Evolutionary conservation across 768 basidiomycete genomes (phyloP).

Genomic region (Tulasnella sp.): DNA sequence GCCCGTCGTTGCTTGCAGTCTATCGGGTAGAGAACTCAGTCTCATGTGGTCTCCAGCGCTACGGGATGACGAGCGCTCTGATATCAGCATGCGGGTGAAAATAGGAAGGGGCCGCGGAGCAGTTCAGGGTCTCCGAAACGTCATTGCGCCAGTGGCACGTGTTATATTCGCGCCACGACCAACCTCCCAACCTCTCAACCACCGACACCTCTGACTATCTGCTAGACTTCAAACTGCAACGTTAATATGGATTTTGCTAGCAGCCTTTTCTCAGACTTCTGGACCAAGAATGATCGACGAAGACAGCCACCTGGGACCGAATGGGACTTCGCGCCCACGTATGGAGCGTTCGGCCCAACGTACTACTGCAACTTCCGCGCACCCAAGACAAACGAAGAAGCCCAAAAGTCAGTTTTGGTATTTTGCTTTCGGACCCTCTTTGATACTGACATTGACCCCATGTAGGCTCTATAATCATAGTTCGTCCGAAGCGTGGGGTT

Average conservation of each 20-base stretch:
- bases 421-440: neutral
- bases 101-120: neutral
- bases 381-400: slow-evolving; percentile 21
- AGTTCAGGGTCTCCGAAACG: neutral
- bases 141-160: neutral
- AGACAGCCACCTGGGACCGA: neutral
- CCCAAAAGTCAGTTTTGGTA: slow-evolving; percentile 11
- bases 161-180: neutral
- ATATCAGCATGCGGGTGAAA: neutral
- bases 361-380: slow-evolving; percentile 6
- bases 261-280: neutral
- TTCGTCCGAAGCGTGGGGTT: neutral
- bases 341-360: slow-evolving; percentile 21
- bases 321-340: slow-evolving; percentile 13
- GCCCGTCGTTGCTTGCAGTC: neutral
- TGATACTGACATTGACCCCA: neutral
- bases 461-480: slow-evolving; percentile 21
- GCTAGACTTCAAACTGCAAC: neutral
- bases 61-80: too few species aligned
- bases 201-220: neutral
- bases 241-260: neutral
- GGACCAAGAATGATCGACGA: neutral
- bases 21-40: too few species aligned
- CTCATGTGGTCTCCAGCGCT: too few species aligned
- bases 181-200: neutral